Conservation (phyloP, 805 yeast genomes). For the Jamesozyma gamospora region DNA sequence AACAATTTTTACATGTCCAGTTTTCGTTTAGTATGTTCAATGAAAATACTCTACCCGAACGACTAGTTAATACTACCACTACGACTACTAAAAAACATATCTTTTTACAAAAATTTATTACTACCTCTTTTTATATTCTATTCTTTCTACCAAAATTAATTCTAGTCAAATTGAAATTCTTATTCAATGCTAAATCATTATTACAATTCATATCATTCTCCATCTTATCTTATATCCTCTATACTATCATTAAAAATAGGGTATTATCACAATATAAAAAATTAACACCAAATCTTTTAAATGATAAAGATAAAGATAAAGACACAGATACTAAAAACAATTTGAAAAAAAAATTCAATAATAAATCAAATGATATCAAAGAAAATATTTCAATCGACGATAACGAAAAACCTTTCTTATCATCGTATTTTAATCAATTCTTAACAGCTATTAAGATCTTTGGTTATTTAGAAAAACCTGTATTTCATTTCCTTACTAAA, state of each 20-base stretch:
- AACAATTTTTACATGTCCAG: too few species aligned
- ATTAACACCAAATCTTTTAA: conserved; percentile 10
- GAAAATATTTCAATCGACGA: not conserved
- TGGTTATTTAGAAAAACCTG: conserved; percentile 84
- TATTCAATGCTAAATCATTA: not conserved
- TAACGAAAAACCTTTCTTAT: conserved; percentile 21
- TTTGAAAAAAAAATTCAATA: not conserved
- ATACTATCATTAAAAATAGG: conserved; percentile 15
- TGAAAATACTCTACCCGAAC: too few species aligned
- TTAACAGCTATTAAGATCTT: conserved; percentile 84
- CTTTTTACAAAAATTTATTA: too few species aligned
- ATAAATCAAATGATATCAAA: not conserved
- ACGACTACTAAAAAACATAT: too few species aligned
- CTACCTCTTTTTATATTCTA: too few species aligned
- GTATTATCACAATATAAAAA: conserved; percentile 22
- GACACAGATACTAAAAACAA: not conserved
- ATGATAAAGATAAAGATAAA: not conserved
- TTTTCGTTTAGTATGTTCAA: not conserved
- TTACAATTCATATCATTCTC: conserved; percentile 3
- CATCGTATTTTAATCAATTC: conserved; percentile 80
- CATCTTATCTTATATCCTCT: conserved; percentile 10
- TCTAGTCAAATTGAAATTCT: too few species aligned
- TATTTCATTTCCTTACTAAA: conserved; percentile 85
- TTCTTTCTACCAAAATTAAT: too few species aligned
- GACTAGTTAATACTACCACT: too few species aligned